Percentiles rank a stretch among this genome's conserved stretches.
Conservation (phyloP, 2,329 filamentous ascomycete genomes). For the Fusarium sp. region DNA sequence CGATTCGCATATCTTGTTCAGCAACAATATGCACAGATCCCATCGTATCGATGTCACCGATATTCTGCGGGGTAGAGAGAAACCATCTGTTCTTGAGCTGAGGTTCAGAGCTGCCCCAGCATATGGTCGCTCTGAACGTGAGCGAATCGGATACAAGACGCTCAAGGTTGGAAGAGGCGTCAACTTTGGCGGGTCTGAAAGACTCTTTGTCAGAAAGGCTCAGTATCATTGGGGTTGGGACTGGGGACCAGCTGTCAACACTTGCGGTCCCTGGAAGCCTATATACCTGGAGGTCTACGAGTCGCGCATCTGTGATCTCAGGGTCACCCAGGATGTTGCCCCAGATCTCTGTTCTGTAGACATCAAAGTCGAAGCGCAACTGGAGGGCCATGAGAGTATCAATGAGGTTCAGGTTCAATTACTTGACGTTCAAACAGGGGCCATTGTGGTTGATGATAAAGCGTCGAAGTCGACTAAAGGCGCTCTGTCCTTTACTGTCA, state of each 20-base stretch:
- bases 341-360: background rate
- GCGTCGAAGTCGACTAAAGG: fast-evolving
- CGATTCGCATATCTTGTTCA: background rate
- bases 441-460: fast-evolving
- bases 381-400: background rate
- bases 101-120: background rate
- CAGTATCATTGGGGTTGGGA: conserved; percentile 21
- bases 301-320: background rate
- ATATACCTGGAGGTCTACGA: background rate
- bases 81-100: background rate
- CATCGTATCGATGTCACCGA: background rate
- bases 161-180: background rate
- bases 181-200: conserved; percentile 1
- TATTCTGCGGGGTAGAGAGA: fast-evolving
- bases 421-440: background rate
- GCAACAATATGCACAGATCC: background rate
- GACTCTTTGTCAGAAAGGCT: background rate
- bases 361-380: background rate
- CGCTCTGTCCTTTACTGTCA: fast-evolving
- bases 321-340: background rate
- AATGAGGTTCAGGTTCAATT: background rate
- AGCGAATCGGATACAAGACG: background rate
- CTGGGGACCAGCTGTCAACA: conserved; percentile 3
- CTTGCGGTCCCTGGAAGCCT: background rate
- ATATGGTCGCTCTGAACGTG: background rate